phyloP scores from a whole-genome alignment of 2,329 filamentous ascomycete species.

The Penicillium sp. region DNA sequence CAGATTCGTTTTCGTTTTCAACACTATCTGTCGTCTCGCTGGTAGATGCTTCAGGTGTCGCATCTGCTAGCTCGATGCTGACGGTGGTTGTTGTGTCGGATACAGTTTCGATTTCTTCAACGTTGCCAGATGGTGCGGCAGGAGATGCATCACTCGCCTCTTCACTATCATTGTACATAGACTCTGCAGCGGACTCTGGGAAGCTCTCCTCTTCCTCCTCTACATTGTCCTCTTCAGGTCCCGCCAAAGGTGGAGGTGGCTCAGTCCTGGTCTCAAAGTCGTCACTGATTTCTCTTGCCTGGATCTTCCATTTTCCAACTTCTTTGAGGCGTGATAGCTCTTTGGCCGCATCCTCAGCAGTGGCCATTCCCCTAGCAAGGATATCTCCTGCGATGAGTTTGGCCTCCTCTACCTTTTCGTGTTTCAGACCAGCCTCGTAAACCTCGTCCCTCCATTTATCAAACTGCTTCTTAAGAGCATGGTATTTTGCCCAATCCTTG shows the following conservation, averaged over 20 bases:
- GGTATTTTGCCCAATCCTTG: constrained; percentile 95
- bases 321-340: constrained; percentile 79
- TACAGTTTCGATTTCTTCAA: constrained; percentile 12
- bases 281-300: constrained; percentile 67
- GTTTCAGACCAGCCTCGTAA: constrained; percentile 67
- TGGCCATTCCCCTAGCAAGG: constrained; percentile 73
- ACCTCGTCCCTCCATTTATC: constrained; percentile 82
- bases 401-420: constrained; percentile 66
- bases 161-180: background rate
- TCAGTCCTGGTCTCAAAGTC: constrained; percentile 68
- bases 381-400: constrained; percentile 65
- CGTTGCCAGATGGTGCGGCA: constrained; percentile 8
- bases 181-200: background rate
- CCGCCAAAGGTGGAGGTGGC: constrained; percentile 29
- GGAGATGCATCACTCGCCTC: constrained; percentile 11
- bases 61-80: constrained; percentile 8
- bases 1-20: background rate
- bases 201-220: background rate
- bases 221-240: constrained; percentile 16
- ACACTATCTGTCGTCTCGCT: background rate
- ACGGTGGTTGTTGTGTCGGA: constrained; percentile 25
- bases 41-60: background rate
- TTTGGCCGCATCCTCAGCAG: constrained; percentile 72
- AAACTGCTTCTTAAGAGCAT: constrained; percentile 77
- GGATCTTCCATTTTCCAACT: constrained; percentile 78